These are phyloP conservation scores for Achlya hypogyna DNA, from an alignment of 352 stramenopile genomes.

Conservation along the genomic window DNA sequence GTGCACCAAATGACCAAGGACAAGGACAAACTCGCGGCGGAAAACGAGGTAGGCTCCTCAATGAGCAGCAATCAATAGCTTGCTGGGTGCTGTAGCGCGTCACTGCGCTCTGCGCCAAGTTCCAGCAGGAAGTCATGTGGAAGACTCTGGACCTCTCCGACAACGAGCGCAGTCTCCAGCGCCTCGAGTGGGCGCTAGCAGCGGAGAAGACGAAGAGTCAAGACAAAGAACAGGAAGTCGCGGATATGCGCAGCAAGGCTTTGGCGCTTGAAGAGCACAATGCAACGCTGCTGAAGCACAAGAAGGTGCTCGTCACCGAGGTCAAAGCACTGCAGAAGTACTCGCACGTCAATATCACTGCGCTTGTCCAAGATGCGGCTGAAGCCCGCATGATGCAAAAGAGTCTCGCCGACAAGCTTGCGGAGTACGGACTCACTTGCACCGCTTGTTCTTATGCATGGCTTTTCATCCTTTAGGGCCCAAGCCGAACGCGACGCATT, in stretches of 20 bases:
- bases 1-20: conserved; percentile 11
- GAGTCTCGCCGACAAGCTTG: conserved; percentile 1
- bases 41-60: conserved; percentile 1
- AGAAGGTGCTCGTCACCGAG: conserved; percentile 51
- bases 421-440: neutral
- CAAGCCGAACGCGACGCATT: conserved; percentile 9
- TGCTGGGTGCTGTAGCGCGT: conserved; percentile 29
- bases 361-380: conserved; percentile 53
- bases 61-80: neutral
- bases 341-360: conserved; percentile 50
- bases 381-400: conserved; percentile 64
- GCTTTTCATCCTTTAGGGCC: neutral
- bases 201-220: conserved; percentile 17
- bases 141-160: conserved; percentile 55
- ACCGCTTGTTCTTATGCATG: neutral
- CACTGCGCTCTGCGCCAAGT: conserved; percentile 41
- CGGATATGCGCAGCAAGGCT: conserved; percentile 21
- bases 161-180: conserved; percentile 35
- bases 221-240: conserved; percentile 3
- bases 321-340: conserved; percentile 61
- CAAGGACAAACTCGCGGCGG: neutral
- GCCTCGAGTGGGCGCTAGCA: conserved; percentile 22
- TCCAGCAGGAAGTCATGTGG: conserved; percentile 74
- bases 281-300: conserved; percentile 38
- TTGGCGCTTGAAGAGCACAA: conserved; percentile 24